Conservation (phyloP, 306 rosid genomes). For the Psophocarpus tetragonolobus region DNA sequence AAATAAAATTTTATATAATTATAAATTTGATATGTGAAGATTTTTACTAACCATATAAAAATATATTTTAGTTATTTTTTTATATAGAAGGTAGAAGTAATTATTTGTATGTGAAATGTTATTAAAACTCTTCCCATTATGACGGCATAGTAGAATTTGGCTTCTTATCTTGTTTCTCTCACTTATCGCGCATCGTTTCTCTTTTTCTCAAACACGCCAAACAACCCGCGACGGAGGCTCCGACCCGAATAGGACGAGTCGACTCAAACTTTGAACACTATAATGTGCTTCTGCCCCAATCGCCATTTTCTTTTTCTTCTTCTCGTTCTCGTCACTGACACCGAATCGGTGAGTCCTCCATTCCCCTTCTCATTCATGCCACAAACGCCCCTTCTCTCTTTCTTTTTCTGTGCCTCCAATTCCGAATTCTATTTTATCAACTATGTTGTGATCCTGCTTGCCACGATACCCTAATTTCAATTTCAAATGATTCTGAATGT, state of each 20-base stretch:
- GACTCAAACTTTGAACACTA: conserved; percentile 40
- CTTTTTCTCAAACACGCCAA: conserved; percentile 36
- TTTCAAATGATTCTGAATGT: not conserved
- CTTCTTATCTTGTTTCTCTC: conserved; percentile 51
- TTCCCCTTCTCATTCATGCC: conserved; percentile 46
- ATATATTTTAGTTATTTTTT: too few species aligned
- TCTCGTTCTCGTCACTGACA: conserved; percentile 21
- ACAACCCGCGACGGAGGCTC: conserved; percentile 46
- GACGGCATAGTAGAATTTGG: too few species aligned
- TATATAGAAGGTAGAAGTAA: too few species aligned
- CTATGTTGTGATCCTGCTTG: conserved; percentile 33
- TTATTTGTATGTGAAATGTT: too few species aligned
- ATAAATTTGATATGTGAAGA: too few species aligned
- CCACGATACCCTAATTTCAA: too few species aligned
- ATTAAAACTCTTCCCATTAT: too few species aligned
- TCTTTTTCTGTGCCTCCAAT: not conserved
- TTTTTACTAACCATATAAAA: too few species aligned
- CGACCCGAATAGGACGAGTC: conserved; percentile 47
- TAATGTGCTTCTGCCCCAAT: conserved; percentile 33
- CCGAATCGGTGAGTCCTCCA: conserved; percentile 54
- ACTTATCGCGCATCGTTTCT: conserved; percentile 40
- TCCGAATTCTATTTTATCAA: not conserved
- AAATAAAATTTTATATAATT: too few species aligned
- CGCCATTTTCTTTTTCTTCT: conserved; percentile 37
- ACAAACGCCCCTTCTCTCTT: conserved; percentile 26